phyloP scores from a whole-genome alignment of 176 grass and related monocot genomes.

The Eragrostis nindensis region DNA sequence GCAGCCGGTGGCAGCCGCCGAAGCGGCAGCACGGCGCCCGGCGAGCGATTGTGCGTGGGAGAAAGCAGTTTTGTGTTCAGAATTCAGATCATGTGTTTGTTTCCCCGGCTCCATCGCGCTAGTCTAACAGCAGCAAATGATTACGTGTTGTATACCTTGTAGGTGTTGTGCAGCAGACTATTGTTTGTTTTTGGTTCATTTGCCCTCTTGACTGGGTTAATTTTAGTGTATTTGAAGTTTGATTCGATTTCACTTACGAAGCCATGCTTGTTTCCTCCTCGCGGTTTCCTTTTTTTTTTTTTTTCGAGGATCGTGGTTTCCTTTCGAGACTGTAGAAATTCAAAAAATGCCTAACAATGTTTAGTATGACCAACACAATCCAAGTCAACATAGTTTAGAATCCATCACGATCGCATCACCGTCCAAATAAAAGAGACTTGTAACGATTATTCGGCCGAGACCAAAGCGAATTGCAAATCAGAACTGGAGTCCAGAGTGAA shows the following conservation, averaged over 20 bases:
- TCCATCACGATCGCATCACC: not conserved
- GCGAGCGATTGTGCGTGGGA: not conserved
- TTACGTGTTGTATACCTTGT: no score
- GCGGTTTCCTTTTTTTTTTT: no score
- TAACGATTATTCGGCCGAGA: not conserved
- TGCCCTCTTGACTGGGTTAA: not conserved
- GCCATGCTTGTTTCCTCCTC: not conserved
- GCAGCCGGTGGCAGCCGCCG: not conserved
- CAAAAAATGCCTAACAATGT: no score
- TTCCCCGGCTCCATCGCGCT: not conserved
- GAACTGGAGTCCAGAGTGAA: not conserved
- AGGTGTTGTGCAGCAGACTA: no score
- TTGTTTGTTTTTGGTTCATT: not conserved
- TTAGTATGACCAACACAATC: not conserved
- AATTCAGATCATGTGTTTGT: not conserved
- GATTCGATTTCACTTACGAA: not conserved
- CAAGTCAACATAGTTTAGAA: not conserved
- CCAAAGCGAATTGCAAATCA: no score
- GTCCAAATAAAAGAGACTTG: not conserved
- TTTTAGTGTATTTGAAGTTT: not conserved
- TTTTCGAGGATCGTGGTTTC: no score
- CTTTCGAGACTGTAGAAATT: no score
- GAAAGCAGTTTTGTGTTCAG: not conserved
- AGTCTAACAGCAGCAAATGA: no score
- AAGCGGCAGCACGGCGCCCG: not conserved